phyloP scores from a whole-genome alignment of 192 early-diverging fungal species.

The Mortierella alpina region DNA sequence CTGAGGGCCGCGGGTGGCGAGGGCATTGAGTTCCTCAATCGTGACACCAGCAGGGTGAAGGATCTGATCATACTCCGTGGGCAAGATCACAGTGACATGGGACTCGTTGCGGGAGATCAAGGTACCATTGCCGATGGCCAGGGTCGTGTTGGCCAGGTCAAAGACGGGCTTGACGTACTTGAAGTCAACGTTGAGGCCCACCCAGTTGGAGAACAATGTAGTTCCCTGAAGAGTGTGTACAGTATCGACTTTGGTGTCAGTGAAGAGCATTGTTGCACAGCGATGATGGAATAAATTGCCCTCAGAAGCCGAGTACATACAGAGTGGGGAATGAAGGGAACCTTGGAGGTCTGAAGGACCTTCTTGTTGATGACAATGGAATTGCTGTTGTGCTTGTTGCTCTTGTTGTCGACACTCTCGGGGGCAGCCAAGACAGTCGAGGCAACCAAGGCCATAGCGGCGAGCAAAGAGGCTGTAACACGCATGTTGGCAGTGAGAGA shows the following conservation, averaged over 20 bases:
- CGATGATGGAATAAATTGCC: too few species aligned
- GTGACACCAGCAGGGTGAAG: conserved; percentile 69
- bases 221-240: conserved; percentile 20
- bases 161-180: conserved; percentile 64
- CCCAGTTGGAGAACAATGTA: conserved; percentile 57
- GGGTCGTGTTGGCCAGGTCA: conserved; percentile 58
- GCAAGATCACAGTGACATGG: conserved; percentile 77
- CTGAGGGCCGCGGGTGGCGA: conserved; percentile 51
- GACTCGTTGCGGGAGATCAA: conserved; percentile 68
- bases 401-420: conserved; percentile 3
- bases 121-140: conserved; percentile 27
- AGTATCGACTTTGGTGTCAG: too few species aligned
- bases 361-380: conserved; percentile 47
- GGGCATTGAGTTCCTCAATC: conserved; percentile 70
- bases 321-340: conserved; percentile 62
- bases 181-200: conserved; percentile 72
- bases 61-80: conserved; percentile 71
- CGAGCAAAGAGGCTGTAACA: too few species aligned
- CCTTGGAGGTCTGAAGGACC: conserved; percentile 55
- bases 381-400: conserved; percentile 12
- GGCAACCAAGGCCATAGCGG: conserved; percentile 38
- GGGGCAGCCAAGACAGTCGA: conserved; percentile 34
- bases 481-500: too few species aligned
- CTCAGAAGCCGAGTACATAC: not conserved
- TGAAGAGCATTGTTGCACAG: too few species aligned